Evolutionary conservation across 768 basidiomycete species (phyloP).

Genomic region (Leccinum boreale): DNA sequence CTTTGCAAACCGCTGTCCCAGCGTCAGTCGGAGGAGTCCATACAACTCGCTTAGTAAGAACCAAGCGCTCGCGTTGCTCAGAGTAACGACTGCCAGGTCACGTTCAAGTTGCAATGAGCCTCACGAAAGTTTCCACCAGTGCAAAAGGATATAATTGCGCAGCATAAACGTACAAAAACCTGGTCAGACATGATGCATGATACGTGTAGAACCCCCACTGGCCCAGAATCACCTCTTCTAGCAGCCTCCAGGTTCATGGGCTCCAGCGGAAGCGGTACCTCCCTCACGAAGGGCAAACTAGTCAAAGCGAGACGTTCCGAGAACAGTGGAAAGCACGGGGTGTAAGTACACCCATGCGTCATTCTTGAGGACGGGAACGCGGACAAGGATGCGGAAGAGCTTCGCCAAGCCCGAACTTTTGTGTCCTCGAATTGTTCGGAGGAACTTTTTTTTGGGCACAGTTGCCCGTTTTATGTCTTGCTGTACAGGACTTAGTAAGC

Average conservation of each 20-base stretch:
- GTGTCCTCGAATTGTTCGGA: no score
- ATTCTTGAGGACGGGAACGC: conserved; percentile 91
- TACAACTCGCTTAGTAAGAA: no score
- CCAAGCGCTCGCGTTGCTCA: no score
- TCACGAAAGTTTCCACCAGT: no score
- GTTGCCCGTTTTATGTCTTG: no score
- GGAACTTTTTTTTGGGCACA: no score
- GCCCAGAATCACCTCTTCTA: conserved; percentile 34
- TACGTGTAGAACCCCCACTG: conserved; percentile 35
- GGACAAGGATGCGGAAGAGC: conserved; percentile 84
- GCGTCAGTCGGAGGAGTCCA: no score
- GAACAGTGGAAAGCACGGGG: conserved; percentile 34
- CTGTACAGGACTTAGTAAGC: conserved; percentile 39
- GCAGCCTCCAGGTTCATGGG: conserved; percentile 54
- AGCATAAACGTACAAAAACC: background rate
- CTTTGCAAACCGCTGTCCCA: no score
- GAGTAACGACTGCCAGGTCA: no score
- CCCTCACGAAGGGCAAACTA: conserved; percentile 40
- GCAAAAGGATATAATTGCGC: background rate
- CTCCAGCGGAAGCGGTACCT: conserved; percentile 71
- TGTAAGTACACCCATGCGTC: conserved; percentile 37
- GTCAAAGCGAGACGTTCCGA: conserved; percentile 41
- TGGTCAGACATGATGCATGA: background rate
- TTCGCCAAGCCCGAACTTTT: conserved; percentile 69
- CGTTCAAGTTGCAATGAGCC: no score